Conservation (phyloP, 2,329 filamentous ascomycete genomes). For the Pseudocercospora musae region DNA sequence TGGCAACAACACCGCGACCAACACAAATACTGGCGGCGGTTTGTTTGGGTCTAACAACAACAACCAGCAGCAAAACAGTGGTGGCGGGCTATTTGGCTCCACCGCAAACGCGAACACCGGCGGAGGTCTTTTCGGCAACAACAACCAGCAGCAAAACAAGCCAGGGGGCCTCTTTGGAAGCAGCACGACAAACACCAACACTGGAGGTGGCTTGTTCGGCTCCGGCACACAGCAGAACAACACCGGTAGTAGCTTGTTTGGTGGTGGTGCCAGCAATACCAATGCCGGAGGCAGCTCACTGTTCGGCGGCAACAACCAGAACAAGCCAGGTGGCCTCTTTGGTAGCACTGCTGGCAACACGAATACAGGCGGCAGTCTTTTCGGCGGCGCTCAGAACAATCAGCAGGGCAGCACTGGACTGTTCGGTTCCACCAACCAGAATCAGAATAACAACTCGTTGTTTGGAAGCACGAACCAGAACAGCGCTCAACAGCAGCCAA, state of each 20-base stretch:
- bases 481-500: constrained; percentile 50
- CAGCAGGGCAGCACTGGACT: constrained; percentile 38
- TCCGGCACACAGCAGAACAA: constrained; percentile 27
- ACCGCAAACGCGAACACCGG: constrained; percentile 31
- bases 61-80: constrained; percentile 12
- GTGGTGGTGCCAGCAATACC: constrained; percentile 31
- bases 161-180: constrained; percentile 41
- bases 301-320: constrained; percentile 38
- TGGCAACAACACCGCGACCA: constrained; percentile 32
- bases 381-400: constrained; percentile 39
- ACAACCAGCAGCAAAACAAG: constrained; percentile 34
- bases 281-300: constrained; percentile 19
- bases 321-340: constrained; percentile 42
- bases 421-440: constrained; percentile 44
- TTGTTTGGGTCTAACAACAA: constrained; percentile 30
- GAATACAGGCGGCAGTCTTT: constrained; percentile 35
- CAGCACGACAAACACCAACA: constrained; percentile 27
- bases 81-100: constrained; percentile 26
- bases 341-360: constrained; percentile 37
- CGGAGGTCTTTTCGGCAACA: constrained; percentile 41
- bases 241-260: constrained; percentile 39
- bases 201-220: constrained; percentile 38
- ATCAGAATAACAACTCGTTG: constrained; percentile 45
- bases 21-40: constrained; percentile 29
- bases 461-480: constrained; percentile 47